Evolutionary conservation across 129 eudicot species (phyloP).

Genomic region (Flaveria trinervia): DNA sequence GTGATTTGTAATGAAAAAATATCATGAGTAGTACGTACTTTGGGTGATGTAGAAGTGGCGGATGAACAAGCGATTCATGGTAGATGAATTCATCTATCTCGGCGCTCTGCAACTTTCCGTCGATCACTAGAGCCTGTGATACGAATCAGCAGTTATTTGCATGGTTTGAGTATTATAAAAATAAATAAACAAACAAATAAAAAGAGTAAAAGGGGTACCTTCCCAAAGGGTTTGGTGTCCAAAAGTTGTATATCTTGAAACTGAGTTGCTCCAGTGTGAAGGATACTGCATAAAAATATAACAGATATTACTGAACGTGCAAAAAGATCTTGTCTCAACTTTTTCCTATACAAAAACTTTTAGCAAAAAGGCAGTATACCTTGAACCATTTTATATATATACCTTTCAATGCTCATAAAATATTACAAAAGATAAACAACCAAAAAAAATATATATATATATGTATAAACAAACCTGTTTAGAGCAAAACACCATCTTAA

Average conservation of each 20-base stretch:
- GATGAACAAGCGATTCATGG: conserved; percentile 97
- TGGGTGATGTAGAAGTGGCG: conserved; percentile 83
- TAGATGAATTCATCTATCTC: conserved; percentile 94
- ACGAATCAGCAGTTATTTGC: background rate
- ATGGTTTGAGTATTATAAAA: background rate
- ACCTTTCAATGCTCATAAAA: background rate
- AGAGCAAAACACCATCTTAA: conserved; percentile 88
- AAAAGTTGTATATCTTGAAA: conserved; percentile 86
- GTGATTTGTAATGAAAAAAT: background rate
- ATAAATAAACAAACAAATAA: no score
- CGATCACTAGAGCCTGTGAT: conserved; percentile 77
- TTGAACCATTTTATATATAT: background rate
- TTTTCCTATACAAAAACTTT: conserved; percentile 37
- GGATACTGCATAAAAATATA: conserved; percentile 49
- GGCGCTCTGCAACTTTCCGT: conserved; percentile 99
- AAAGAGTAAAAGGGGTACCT: conserved; percentile 43
- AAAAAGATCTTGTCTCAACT: conserved; percentile 27
- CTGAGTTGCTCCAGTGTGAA: conserved; percentile 82
- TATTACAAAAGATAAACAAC: background rate
- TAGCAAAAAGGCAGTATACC: conserved; percentile 25
- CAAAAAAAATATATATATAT: background rate
- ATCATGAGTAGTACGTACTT: conserved; percentile 49
- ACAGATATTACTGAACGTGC: background rate
- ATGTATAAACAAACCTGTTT: conserved; percentile 49
- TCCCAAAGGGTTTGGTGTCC: conserved; percentile 94